Percentiles rank a stretch among this genome's conserved stretches.
Evolutionary conservation across 768 basidiomycete genomes (phyloP).

Genomic region (Rhizopogon salebrosus): DNA sequence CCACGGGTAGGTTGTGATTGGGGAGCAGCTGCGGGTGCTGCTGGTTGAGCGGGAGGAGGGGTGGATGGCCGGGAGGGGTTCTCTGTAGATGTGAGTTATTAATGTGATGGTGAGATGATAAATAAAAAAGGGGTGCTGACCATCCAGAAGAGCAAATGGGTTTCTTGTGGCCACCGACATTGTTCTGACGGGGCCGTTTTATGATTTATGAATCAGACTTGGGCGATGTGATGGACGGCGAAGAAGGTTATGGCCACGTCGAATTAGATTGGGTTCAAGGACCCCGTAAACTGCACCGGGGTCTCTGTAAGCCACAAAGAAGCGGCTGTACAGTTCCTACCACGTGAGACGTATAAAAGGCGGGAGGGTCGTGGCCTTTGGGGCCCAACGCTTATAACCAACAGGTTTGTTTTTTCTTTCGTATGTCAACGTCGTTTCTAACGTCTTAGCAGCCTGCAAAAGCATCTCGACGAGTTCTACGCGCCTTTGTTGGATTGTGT

Average conservation of each 20-base stretch:
- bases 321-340: constrained; percentile 32
- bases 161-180: constrained; percentile 92
- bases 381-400: constrained; percentile 46
- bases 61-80: constrained; percentile 37
- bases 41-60: constrained; percentile 30
- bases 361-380: no score
- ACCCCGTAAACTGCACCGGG: constrained; percentile 29
- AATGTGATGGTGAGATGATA: constrained; percentile 1
- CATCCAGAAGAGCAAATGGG: constrained; percentile 79
- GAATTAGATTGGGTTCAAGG: constrained; percentile 7
- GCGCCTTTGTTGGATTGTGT: constrained; percentile 54
- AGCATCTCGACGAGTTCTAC: constrained; percentile 88
- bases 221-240: constrained; percentile 8
- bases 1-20: constrained; percentile 28
- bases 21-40: constrained; percentile 24
- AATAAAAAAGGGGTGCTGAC: constrained; percentile 35
- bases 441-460: constrained; percentile 52
- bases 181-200: constrained; percentile 57
- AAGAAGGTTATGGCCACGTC: background rate
- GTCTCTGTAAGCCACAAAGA: constrained; percentile 38
- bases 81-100: constrained; percentile 32
- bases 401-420: constrained; percentile 43
- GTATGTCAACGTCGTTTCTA: constrained; percentile 7
- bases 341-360: constrained; percentile 19
- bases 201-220: constrained; percentile 24